Percentiles rank a stretch among this genome's conserved stretches.
Conservation (phyloP, 2,329 filamentous ascomycete species). For the Talaromyces sp. region DNA sequence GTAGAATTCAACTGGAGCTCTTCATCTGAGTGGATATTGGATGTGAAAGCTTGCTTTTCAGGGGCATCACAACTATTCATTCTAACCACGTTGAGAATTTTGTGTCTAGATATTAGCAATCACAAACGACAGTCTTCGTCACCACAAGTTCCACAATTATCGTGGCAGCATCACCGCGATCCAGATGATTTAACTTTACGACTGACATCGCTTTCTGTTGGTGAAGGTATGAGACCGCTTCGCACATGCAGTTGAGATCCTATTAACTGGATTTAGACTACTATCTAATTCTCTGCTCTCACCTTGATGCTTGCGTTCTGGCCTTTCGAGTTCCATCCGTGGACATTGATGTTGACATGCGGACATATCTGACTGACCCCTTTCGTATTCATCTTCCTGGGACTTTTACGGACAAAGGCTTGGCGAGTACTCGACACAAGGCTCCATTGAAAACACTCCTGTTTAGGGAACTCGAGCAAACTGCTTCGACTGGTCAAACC, state of each 20-base stretch:
- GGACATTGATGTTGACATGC: constrained; percentile 18
- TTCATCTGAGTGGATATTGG: constrained; percentile 50
- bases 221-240: constrained; percentile 24
- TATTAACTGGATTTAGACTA: constrained; percentile 23
- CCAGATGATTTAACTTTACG: constrained; percentile 49
- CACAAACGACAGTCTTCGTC: constrained; percentile 20
- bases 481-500: constrained; percentile 13
- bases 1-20: constrained; percentile 33
- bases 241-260: background rate
- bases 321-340: constrained; percentile 25
- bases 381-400: constrained; percentile 26
- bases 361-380: constrained; percentile 27
- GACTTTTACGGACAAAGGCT: constrained; percentile 8
- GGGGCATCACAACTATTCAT: constrained; percentile 45
- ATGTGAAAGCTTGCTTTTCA: constrained; percentile 41
- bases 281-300: constrained; percentile 37
- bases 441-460: constrained; percentile 26
- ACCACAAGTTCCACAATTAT: constrained; percentile 36
- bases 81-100: constrained; percentile 49
- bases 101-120: constrained; percentile 38
- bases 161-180: constrained; percentile 52
- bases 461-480: constrained; percentile 27
- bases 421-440: constrained; percentile 5
- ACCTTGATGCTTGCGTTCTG: constrained; percentile 28
- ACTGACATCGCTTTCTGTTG: constrained; percentile 27